These are phyloP conservation scores for Sedum album DNA, from an alignment of 164 flowering plant species.

Conservation along the genomic window DNA sequence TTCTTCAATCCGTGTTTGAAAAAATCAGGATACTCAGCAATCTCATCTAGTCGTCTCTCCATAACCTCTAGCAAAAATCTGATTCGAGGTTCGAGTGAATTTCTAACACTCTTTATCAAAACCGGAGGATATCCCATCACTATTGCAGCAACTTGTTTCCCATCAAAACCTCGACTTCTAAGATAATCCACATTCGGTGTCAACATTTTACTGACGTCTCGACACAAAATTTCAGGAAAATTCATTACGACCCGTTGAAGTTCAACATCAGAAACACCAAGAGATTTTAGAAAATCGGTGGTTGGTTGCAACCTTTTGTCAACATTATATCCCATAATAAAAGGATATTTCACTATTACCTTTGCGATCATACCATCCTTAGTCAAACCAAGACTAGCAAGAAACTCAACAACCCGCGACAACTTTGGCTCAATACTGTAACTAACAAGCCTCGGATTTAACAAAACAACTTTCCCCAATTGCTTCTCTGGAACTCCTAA, in stretches of 20 bases:
- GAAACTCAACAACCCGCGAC: constrained; percentile 53
- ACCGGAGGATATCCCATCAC: constrained; percentile 79
- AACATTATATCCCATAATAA: constrained; percentile 84
- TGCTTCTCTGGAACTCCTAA: constrained; percentile 72
- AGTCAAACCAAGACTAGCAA: constrained; percentile 46
- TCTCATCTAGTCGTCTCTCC: constrained; percentile 68
- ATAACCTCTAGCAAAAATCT: constrained; percentile 67
- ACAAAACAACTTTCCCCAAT: constrained; percentile 62
- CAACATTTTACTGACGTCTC: constrained; percentile 75
- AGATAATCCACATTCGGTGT: constrained; percentile 55
- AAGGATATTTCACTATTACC: constrained; percentile 66
- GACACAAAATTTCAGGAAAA: constrained; percentile 67
- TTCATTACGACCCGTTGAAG: constrained; percentile 54
- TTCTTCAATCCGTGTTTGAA: constrained; percentile 79
- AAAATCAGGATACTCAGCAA: constrained; percentile 67
- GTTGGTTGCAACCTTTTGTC: constrained; percentile 81
- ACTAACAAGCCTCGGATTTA: constrained; percentile 89
- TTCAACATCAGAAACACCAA: constrained; percentile 52
- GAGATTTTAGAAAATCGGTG: constrained; percentile 49
- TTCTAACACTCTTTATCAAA: constrained; percentile 72
- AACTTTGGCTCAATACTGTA: constrained; percentile 86
- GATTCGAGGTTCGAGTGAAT: constrained; percentile 82
- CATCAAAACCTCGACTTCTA: constrained; percentile 47
- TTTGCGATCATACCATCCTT: constrained; percentile 76
- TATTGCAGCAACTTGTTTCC: constrained; percentile 47